A percentile compares a stretch with the other conserved stretches of the same genome.
phyloP scores from a whole-genome alignment of 345 rosid genomes.

The Aegle marmelos region DNA sequence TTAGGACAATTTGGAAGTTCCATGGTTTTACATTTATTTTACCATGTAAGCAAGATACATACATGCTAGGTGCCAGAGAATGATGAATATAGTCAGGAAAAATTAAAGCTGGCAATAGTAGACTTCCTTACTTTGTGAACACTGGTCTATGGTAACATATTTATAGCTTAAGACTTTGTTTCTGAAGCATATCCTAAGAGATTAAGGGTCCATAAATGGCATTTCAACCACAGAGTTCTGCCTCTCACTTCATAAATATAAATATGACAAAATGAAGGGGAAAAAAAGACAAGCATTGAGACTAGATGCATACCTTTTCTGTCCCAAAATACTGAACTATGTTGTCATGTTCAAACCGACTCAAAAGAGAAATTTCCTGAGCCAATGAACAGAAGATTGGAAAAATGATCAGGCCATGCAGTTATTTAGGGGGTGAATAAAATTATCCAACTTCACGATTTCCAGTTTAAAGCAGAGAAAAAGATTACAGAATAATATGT shows the following conservation, averaged over 20 bases:
- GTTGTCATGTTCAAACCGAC: conserved; percentile 85
- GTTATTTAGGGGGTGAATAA: background rate
- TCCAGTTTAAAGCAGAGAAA: background rate
- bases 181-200: background rate
- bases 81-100: background rate
- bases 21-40: background rate
- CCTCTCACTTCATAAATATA: background rate
- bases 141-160: background rate
- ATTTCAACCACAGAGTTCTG: background rate
- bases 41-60: background rate
- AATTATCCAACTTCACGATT: background rate
- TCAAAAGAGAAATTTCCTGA: conserved; percentile 81
- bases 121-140: background rate
- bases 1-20: background rate
- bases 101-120: background rate
- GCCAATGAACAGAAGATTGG: background rate
- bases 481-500: background rate
- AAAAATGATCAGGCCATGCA: background rate
- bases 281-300: background rate
- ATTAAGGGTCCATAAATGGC: background rate
- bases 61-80: background rate
- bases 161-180: background rate
- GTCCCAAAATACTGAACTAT: conserved; percentile 80
- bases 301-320: conserved; percentile 47
- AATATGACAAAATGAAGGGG: background rate